Base-by-base conservation (phyloP, 2,329 filamentous ascomycete genomes). In the Fusarium nurragi region DNA sequence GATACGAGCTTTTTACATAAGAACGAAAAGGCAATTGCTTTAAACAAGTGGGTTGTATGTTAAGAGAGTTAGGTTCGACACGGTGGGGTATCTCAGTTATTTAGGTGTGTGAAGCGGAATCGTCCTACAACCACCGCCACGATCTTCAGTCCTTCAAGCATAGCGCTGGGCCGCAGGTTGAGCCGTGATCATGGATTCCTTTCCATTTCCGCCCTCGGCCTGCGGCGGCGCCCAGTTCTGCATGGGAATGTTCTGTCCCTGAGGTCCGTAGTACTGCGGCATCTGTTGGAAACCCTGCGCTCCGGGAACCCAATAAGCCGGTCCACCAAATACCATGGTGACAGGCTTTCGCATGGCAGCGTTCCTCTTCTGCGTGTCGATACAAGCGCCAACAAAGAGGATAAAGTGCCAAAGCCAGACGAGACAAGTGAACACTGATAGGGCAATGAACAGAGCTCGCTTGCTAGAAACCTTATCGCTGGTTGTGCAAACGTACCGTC, bases 341-440 rank as follows among this genome's bases (percentile, higher is more conserved):
- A 76, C 50, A 16, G 65, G 66, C 11, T 66, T 55, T 18, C 48
- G 62, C 43, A 50, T 52, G 18, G 67, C 62, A 10, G 61, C 56
- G 52, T 78, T 77, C 57, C 71, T 61, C 40, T 65, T 72, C 47
- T 71, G 63, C 1, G 77, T 78, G 54, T 79, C 77, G 57, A 79
- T 69, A 53, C 79, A 81, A 16, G 77, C 77, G 13, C 73, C 67
- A 32, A 80, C 64, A 60, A 81, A 81, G 37, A 81, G 70, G 54
- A 73, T 60, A 37, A 81, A 77, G 59, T 79, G 74, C 32, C 76
- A 37, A n/a, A 73, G 45, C 36, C 67, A 71, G 19, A 76, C 30
- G 22, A 75, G 40, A 25, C 60, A 68, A 2, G 67, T 60, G 21
- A 76, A 69, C 22, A 66, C 60, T 7, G 70, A 47, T 12, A 69